Evolutionary conservation across 2,329 filamentous ascomycete species (phyloP), one percentile per base, ranked within the genome.

Genomic region (Pezicula rhizophila): DNA sequence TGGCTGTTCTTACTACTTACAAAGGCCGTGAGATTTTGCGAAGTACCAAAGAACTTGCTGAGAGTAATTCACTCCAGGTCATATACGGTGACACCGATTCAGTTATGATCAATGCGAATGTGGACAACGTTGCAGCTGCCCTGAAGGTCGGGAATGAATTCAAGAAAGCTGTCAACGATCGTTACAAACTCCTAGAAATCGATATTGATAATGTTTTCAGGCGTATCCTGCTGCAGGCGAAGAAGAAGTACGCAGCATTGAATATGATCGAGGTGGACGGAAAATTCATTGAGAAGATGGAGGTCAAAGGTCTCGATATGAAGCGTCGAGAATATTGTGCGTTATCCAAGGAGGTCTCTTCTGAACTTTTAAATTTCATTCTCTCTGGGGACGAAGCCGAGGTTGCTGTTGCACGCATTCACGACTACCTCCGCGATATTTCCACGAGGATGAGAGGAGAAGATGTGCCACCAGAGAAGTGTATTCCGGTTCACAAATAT

Each of bases 71-170:
- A 51, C 78, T 99, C 26, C 87, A 93, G 62, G 93, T 99, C 66
- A 97, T 99, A 55, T 99, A 99, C 61, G 93, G 93, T 72, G 93
- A 99, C 70, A 99, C 93, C 11, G 93, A 99, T 69, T 99, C 93
- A 8, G 93, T 99, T 70, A 99, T 99, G 93, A 97, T 99, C 74
- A 99, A 99, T 64, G 95, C 93, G 55, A 97, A 97, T 63, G 90
- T 93, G 48, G 89, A 96, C 68, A 95, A 87, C 57, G 87, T 97
- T 26, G 82, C 87, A 28, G 90, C 95, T 61, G 93, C 93, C 2
- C 73, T 96, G 60, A 91, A 87, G 64, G 87, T 99, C 45, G 95
- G 93, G 49, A 84, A 89, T 40, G 89, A 97, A 54, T 97, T 99
- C 77, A 97, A 96, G 71, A 85, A 83, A 60, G 82, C 89, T 20